Percentiles rank a stretch among this genome's conserved stretches.
These are phyloP conservation scores for Pyrenophora graminea DNA, from an alignment of 2,329 filamentous ascomycete genomes.

Conservation along the genomic window DNA sequence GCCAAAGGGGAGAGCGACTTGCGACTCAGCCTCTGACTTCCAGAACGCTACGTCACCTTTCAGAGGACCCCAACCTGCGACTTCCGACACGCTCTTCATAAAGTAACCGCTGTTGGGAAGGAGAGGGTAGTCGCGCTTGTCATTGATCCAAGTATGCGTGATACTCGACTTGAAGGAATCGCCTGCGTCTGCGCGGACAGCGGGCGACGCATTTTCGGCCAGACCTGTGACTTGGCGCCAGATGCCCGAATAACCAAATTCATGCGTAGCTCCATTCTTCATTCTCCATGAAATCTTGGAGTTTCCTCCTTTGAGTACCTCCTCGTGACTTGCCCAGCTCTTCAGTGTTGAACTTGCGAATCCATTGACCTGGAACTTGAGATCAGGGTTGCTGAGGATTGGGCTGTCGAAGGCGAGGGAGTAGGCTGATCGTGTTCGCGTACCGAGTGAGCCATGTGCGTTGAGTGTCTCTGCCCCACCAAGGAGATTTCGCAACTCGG, in stretches of 20 bases:
- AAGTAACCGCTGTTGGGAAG: slow-evolving; percentile 83
- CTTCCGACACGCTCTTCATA: slow-evolving; percentile 74
- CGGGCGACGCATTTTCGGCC: slow-evolving; percentile 74
- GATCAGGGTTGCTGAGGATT: slow-evolving; percentile 79
- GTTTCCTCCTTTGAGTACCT: slow-evolving; percentile 77
- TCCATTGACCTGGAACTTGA: slow-evolving; percentile 77
- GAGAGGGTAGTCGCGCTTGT: slow-evolving; percentile 81
- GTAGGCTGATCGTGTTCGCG: slow-evolving; percentile 88
- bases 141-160: slow-evolving; percentile 77
- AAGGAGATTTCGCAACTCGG: slow-evolving; percentile 88
- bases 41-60: slow-evolving; percentile 91
- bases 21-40: slow-evolving; percentile 85
- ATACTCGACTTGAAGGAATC: slow-evolving; percentile 89
- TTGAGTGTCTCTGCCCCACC: slow-evolving; percentile 90
- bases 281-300: slow-evolving; percentile 77
- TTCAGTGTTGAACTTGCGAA: slow-evolving; percentile 85
- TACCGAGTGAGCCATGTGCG: slow-evolving; percentile 85
- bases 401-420: slow-evolving; percentile 84
- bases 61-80: slow-evolving; percentile 85
- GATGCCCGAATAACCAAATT: slow-evolving; percentile 76
- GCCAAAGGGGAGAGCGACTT: slow-evolving; percentile 74
- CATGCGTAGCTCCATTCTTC: slow-evolving; percentile 68
- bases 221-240: slow-evolving; percentile 91
- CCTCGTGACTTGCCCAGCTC: slow-evolving; percentile 91
- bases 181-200: slow-evolving; percentile 81